Percentiles rank a stretch among this genome's conserved stretches.
Evolutionary conservation across 2,329 filamentous ascomycete species (phyloP).

Genomic region (Chaetomiaceae sp.): DNA sequence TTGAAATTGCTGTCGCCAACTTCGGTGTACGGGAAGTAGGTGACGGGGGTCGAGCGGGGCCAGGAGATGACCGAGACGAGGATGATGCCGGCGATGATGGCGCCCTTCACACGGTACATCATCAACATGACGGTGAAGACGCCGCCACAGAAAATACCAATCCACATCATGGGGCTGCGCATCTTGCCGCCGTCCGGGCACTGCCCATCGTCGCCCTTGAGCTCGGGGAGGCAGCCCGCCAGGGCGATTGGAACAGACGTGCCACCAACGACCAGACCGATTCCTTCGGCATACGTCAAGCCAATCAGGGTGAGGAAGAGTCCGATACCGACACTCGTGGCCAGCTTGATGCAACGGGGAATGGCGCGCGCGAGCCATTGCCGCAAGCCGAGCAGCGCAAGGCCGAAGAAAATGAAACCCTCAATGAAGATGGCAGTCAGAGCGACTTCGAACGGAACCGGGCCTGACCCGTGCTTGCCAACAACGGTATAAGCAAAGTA

Average conservation of each 20-base stretch:
- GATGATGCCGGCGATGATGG: conserved; percentile 77
- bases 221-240: conserved; percentile 60
- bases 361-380: conserved; percentile 86
- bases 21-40: conserved; percentile 72
- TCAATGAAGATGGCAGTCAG: conserved; percentile 86
- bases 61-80: conserved; percentile 86
- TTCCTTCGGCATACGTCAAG: conserved; percentile 75
- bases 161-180: conserved; percentile 79
- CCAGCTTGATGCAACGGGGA: conserved; percentile 79
- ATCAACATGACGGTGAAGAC: conserved; percentile 75
- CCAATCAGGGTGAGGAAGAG: conserved; percentile 75
- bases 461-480: conserved; percentile 68
- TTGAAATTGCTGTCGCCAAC: conserved; percentile 68
- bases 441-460: conserved; percentile 69
- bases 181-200: conserved; percentile 67
- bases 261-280: conserved; percentile 72
- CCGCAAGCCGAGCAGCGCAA: conserved; percentile 75
- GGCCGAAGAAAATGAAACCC: conserved; percentile 76
- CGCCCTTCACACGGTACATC: conserved; percentile 83
- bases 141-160: conserved; percentile 82
- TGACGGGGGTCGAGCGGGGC: conserved; percentile 71
- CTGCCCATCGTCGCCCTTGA: conserved; percentile 42
- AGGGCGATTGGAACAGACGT: conserved; percentile 65
- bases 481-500: conserved; percentile 84
- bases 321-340: conserved; percentile 80